Base-by-base conservation (phyloP, 2,329 filamentous ascomycete species). In the Orbilia brochopaga region DNA sequence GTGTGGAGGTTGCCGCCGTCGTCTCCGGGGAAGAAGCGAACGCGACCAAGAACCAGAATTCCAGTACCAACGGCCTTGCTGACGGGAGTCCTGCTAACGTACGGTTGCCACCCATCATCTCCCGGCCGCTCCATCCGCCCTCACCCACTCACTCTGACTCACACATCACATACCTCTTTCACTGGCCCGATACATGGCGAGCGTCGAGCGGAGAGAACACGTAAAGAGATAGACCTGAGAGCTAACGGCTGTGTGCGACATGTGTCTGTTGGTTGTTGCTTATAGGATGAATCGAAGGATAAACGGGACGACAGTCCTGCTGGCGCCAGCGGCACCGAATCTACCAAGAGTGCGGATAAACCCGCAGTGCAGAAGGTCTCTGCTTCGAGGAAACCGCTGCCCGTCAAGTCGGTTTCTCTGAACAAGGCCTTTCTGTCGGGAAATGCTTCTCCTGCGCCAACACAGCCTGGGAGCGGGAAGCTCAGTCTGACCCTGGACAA, bases 341-440 rank as follows among this genome's bases (percentile, higher is more conserved):
- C 77, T 76, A 78, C 78, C 74, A 79, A 79, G 76, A 76, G 76
- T 75, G 74, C 77, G 74, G 76, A 78, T 66, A 79, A 77, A 66
- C 70, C 78, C 58, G 74, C 77, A 40, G 51, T 32, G 52, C 60
- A 56, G 17, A 65, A 65, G 27, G 50, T 42, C 13, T 27, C 50
- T 50, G 51, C 55, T 69, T 69, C 75, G 50, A 92, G 90, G 83
- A 93, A 91, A 79, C 87, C 88, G 19, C 81, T 87, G 17, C 88
- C 87, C 11, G 94, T 95, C 83, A 95, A 94, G 80, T 86, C 90
- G 17, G 89, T 94, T 53, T 92, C 90, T 3, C 89, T 93, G 75
- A 93, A 92, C 75, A 92, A 90, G 80, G 91, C 86, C 48, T 95
- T 93, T 78, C 83, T 94, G 37, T 86, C 85, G n/a, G 86, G 89